Percentiles rank a stretch among this genome's conserved stretches.
These are phyloP conservation scores for Parietichytrium sp. DNA, from an alignment of 108 stramenopile genomes.

Conservation along the genomic window DNA sequence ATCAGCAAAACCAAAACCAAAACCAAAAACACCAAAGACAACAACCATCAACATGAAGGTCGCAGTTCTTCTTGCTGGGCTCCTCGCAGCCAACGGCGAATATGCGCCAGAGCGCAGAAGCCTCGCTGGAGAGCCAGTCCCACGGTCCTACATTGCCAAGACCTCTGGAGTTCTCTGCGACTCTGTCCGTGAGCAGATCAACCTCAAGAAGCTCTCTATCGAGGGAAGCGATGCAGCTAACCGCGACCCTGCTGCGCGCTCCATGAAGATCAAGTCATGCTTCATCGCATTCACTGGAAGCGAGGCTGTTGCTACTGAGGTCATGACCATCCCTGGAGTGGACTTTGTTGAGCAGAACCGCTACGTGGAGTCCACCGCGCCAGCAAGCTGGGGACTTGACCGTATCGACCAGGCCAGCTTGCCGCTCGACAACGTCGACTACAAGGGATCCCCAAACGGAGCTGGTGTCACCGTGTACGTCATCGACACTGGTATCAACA, in stretches of 20 bases:
- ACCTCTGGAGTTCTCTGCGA: background rate
- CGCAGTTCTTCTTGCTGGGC: too few species aligned
- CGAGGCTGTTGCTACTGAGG: background rate
- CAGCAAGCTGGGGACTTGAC: background rate
- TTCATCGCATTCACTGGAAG: background rate
- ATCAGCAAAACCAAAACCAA: too few species aligned
- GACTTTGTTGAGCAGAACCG: background rate
- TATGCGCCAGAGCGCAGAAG: too few species aligned
- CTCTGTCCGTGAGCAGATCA: background rate
- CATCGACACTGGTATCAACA: background rate
- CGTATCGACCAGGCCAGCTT: background rate
- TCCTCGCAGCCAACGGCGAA: too few species aligned
- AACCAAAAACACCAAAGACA: too few species aligned
- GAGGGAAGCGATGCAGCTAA: too few species aligned
- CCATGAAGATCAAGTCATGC: background rate
- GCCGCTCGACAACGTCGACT: background rate
- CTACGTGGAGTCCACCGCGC: background rate
- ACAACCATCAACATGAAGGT: too few species aligned
- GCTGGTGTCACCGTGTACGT: background rate
- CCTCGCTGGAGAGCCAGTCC: too few species aligned
- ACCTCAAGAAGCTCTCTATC: too few species aligned
- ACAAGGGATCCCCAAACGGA: background rate
- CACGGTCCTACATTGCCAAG: too few species aligned
- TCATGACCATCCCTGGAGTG: background rate
- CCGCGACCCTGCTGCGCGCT: too few species aligned